Evolutionary conservation across 2,329 filamentous ascomycete species (phyloP), one percentile per base, ranked within the genome.

Genomic region (Penicillium sp.): DNA sequence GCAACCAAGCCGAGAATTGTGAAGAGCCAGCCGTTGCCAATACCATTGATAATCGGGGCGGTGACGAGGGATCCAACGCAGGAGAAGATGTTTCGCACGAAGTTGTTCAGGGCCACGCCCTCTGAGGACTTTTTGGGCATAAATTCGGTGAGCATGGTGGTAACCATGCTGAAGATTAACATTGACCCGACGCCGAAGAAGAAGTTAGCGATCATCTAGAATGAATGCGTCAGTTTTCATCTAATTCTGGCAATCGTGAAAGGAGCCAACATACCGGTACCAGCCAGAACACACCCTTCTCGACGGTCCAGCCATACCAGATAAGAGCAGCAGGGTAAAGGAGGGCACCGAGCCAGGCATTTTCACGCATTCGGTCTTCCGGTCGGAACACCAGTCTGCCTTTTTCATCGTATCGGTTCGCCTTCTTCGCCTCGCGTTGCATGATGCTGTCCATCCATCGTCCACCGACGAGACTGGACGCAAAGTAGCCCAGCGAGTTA

Each of bases 61-160:
- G 86, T 82, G 16, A 91, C 81, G 28, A 92, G 70, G 39, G 81
- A 81, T 9, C 87, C 89, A 1, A 89, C 78, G 55, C 87, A 91
- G 44, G 82, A 85, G 62, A 91, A 85, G 35, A 91, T 89, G 61
- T 92, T 94, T 43, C 89, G 77, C 46, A 89, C 78, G 63, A 92
- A 89, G 66, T 92, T 92, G 70, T 92, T 92, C 39, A 92, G 76
- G 0, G 89, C 90, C 3, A 92, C 87, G 1, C 88, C 89, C 10
- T 82, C 82, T 4, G 84, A 88, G 44, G 85, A 86, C 56, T 81
- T 79, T 38, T 82, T 79, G 13, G 88, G 88, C 78, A 92, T 86
- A 65, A 92, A 91, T 65, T 94, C 89, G 0, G 89, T 92, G 58
- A 94, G 76, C 87, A 94, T 91, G 0, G 90, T 94, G 0, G 88